Percentiles rank a stretch among this genome's conserved stretches.
These are phyloP conservation scores for Gossypium arboreum DNA, from an alignment of 345 rosid species.

Conservation along the genomic window DNA sequence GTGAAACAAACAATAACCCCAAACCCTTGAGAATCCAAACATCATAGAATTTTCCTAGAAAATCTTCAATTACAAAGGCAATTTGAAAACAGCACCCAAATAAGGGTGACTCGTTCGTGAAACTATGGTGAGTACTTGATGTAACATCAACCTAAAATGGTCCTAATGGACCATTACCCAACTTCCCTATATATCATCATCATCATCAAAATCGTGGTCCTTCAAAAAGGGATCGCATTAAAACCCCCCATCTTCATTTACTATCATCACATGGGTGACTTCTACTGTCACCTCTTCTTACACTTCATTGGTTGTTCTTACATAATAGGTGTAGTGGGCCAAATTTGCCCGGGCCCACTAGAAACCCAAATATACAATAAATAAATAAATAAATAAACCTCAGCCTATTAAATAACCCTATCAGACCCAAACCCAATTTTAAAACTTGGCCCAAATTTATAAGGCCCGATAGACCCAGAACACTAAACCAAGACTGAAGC, in stretches of 20 bases:
- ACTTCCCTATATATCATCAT: neutral
- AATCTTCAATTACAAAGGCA: neutral
- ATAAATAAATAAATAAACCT: no score
- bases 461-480: no score
- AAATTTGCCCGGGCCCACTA: no score
- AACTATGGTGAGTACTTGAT: neutral
- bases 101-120: neutral
- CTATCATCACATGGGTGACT: constrained; percentile 12
- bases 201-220: constrained; percentile 1
- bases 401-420: no score
- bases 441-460: no score
- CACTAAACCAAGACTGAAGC: no score
- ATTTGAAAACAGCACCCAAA: neutral
- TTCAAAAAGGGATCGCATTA: neutral
- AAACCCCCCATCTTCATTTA: neutral
- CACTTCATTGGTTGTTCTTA: neutral
- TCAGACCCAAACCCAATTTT: no score
- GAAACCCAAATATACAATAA: no score
- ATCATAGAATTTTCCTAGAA: neutral
- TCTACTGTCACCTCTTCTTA: neutral
- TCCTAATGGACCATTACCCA: constrained; percentile 5
- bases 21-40: no score
- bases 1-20: no score
- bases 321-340: neutral
- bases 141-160: neutral